phyloP scores from a whole-genome alignment of 2,329 filamentous ascomycete genomes.

The Pseudogymnoascus sp. region DNA sequence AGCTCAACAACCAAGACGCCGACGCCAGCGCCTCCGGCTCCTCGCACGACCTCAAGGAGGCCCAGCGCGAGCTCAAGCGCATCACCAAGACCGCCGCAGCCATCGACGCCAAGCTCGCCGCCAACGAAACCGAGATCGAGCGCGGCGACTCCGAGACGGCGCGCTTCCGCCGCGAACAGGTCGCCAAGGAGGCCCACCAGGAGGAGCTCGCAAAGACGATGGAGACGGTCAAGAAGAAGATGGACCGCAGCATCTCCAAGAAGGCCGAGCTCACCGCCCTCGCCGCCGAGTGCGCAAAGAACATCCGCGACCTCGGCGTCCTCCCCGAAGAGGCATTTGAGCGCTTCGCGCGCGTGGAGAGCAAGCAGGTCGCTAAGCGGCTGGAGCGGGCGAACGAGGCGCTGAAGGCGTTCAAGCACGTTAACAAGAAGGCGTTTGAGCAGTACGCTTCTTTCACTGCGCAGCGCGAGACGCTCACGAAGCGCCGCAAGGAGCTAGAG shows the following conservation, averaged over 20 bases:
- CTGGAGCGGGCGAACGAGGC: slow-evolving; percentile 88
- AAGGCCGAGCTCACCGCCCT: slow-evolving; percentile 72
- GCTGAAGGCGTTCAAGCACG: slow-evolving; percentile 91
- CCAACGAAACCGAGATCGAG: slow-evolving; percentile 69
- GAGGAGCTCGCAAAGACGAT: slow-evolving; percentile 71
- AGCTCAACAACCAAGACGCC: slow-evolving; percentile 68
- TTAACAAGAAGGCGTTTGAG: slow-evolving; percentile 99
- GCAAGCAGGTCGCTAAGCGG: slow-evolving; percentile 62
- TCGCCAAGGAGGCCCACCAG: slow-evolving; percentile 60
- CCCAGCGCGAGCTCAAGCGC: slow-evolving; percentile 72
- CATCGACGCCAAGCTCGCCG: slow-evolving; percentile 59
- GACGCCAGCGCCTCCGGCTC: slow-evolving; percentile 56
- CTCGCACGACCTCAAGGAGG: slow-evolving; percentile 63
- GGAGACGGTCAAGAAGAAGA: slow-evolving; percentile 75
- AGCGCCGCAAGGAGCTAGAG: slow-evolving; percentile 79
- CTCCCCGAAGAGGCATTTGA: slow-evolving; percentile 89
- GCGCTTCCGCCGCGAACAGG: slow-evolving; percentile 37
- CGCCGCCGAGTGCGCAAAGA: slow-evolving; percentile 72
- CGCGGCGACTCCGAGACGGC: slow-evolving; percentile 33
- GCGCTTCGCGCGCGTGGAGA: slow-evolving; percentile 77
- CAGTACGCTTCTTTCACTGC: slow-evolving; percentile 97
- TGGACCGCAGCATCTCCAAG: slow-evolving; percentile 87
- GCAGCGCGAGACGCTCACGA: slow-evolving; percentile 78
- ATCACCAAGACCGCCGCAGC: slow-evolving; percentile 58
- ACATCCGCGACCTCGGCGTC: slow-evolving; percentile 87